Base-by-base conservation (phyloP, 352 stramenopile genomes). In the Pythium monospermum region DNA sequence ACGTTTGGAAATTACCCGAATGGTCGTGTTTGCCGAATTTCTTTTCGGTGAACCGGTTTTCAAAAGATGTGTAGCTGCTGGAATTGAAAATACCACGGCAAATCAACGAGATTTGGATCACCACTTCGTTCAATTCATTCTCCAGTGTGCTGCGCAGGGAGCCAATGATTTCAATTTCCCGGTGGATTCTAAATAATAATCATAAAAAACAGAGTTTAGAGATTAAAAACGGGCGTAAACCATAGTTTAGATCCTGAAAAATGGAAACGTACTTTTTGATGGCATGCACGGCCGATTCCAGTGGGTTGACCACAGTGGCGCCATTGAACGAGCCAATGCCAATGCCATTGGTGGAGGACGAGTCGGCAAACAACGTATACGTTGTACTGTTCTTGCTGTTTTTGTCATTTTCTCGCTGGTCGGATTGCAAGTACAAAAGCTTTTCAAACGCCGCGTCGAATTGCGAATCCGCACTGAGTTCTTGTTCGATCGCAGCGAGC, bases 41-140 rank as follows among this genome's bases (percentile, higher is more conserved):
- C 16, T 76, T 81, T 41, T 91, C 71, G 10, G 71, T 90, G 53
- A 87, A 87, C 26, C 60, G 71, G 52, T 85, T 86, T 40, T 81
- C 73, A 44, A 87, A 86, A 3, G 80, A 88, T n/a, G 75, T 91
- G 45, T 73, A 82, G 50, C 74, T 87, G 51, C 68, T 79, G 2
- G 72, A 71, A 49, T 87, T 87, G 65, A 85, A 91, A 39, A 88
- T 84, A 8, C 67, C 68, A 8, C 76, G 64, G 26, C 77, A 93
- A 19, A 91, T 80, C 25, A 77, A 67, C 25, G 79, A 84, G 36
- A 93, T 75, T 30, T 84, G 58, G 21, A 65, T 53, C 22, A 91
- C 59, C 2, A 88, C 69, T 21, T 71, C 68, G 50, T 82, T 60
- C 26, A 93, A 58, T 21, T 91, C 79, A 44, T 75, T 61, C 38